Evolutionary conservation across 352 stramenopile genomes (phyloP).

Genomic region (Phytophthora tentaculata): DNA sequence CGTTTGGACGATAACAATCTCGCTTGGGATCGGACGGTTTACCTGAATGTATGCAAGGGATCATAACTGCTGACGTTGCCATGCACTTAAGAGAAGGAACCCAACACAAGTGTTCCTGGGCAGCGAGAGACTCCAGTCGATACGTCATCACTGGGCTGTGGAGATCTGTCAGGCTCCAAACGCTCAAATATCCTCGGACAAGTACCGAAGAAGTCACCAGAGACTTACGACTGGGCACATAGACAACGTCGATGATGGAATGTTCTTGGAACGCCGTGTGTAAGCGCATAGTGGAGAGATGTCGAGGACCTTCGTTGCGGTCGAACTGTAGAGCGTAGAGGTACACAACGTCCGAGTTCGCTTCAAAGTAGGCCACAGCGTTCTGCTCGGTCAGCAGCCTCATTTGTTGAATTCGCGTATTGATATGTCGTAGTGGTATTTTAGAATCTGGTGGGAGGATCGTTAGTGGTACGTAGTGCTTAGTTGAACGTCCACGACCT

Average conservation of each 20-base stretch:
- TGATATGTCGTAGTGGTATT: constrained; percentile 56
- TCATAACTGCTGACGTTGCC: constrained; percentile 53
- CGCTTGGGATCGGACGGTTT: constrained; percentile 20
- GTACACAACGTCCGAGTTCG: constrained; percentile 69
- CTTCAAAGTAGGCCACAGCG: constrained; percentile 76
- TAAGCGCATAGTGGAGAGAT: constrained; percentile 68
- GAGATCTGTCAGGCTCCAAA: constrained; percentile 63
- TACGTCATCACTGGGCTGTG: constrained; percentile 67
- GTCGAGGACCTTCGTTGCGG: constrained; percentile 60
- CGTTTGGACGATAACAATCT: constrained; percentile 44
- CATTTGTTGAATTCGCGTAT: constrained; percentile 61
- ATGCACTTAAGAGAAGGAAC: constrained; percentile 59
- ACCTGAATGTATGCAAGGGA: constrained; percentile 37
- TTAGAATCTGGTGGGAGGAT: constrained; percentile 51
- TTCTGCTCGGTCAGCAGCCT: constrained; percentile 52
- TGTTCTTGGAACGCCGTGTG: constrained; percentile 84
- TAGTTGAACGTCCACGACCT: constrained; percentile 28
- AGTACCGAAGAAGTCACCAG: constrained; percentile 70
- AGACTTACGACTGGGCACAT: constrained; percentile 48
- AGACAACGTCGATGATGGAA: constrained; percentile 60
- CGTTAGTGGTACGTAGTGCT: constrained; percentile 46
- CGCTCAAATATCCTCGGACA: constrained; percentile 53
- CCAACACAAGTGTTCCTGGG: constrained; percentile 69
- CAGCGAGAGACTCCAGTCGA: constrained; percentile 57
- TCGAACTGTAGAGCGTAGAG: constrained; percentile 72